phyloP scores from a whole-genome alignment of 1,139 yeast species.

The Debaryomyces udenii region DNA sequence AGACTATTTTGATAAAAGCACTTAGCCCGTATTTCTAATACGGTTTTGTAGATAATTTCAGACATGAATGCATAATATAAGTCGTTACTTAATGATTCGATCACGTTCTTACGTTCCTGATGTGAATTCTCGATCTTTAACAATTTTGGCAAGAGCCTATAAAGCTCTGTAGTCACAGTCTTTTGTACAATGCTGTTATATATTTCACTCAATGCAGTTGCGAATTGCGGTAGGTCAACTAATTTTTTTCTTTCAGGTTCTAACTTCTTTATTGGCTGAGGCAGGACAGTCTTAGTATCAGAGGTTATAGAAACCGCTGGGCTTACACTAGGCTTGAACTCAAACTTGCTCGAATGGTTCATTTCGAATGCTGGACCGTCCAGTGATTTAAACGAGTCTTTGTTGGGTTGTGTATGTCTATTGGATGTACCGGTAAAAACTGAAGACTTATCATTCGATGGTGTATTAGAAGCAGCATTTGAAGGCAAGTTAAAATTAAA shows the following conservation, averaged over 20 bases:
- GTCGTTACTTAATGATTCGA: conserved; percentile 47
- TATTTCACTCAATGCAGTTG: conserved; percentile 25
- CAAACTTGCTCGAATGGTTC: neutral
- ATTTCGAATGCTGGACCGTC: neutral
- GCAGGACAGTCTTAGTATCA: neutral
- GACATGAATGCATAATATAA: conserved; percentile 61
- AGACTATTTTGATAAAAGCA: conserved; percentile 26
- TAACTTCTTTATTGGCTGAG: neutral
- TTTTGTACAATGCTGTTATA: conserved; percentile 33
- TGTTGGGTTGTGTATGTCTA: neutral
- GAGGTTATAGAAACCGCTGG: neutral
- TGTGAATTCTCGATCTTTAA: conserved; percentile 23
- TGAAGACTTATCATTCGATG: neutral
- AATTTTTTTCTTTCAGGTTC: conserved; percentile 16
- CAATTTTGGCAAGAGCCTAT: conserved; percentile 27
- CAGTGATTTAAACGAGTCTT: neutral
- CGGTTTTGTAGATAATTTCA: conserved; percentile 51
- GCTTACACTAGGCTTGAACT: neutral
- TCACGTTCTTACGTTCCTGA: conserved; percentile 30
- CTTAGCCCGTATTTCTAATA: conserved; percentile 48
- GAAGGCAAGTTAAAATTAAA: conserved; percentile 4
- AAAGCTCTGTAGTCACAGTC: conserved; percentile 34
- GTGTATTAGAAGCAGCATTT: neutral
- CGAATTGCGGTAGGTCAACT: conserved; percentile 21
- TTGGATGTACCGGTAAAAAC: neutral